These are phyloP conservation scores for Albophoma yamanashiensis DNA, from an alignment of 2,329 filamentous ascomycete genomes.

Conservation along the genomic window DNA sequence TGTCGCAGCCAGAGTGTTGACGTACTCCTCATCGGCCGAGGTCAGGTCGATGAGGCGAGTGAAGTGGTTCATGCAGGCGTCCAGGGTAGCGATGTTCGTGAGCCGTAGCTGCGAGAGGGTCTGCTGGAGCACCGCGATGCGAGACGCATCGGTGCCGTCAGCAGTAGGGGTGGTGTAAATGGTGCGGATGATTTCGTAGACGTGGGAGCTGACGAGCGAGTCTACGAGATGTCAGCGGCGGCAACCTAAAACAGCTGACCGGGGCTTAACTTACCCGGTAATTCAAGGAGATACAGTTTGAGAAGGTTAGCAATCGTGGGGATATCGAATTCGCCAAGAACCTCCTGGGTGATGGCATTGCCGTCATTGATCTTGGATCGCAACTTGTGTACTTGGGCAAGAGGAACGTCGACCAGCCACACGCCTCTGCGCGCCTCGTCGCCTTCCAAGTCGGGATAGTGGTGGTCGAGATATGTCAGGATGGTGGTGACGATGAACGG, in stretches of 20 bases:
- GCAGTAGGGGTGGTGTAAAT: conserved; percentile 80
- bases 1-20: conserved; percentile 59
- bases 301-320: conserved; percentile 86
- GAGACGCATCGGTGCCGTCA: conserved; percentile 65
- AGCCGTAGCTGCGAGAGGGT: conserved; percentile 90
- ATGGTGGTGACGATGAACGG: conserved; percentile 87
- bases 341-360: conserved; percentile 63
- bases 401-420: conserved; percentile 87
- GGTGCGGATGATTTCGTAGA: conserved; percentile 97
- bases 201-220: conserved; percentile 94
- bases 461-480: conserved; percentile 88
- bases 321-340: conserved; percentile 82
- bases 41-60: conserved; percentile 93
- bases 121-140: conserved; percentile 86
- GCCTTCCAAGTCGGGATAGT: conserved; percentile 94
- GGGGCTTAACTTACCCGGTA: conserved; percentile 59
- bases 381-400: conserved; percentile 75
- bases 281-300: conserved; percentile 88
- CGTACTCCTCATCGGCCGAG: conserved; percentile 83
- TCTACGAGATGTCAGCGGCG: conserved; percentile 41
- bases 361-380: conserved; percentile 79
- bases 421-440: conserved; percentile 87
- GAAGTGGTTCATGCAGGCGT: conserved; percentile 97
- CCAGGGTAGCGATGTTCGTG: conserved; percentile 96
- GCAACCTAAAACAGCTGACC: not conserved